Percentiles rank a stretch among this genome's conserved stretches.
Evolutionary conservation across 805 yeast species (phyloP).

Genomic region (Ogataea naganishii): DNA sequence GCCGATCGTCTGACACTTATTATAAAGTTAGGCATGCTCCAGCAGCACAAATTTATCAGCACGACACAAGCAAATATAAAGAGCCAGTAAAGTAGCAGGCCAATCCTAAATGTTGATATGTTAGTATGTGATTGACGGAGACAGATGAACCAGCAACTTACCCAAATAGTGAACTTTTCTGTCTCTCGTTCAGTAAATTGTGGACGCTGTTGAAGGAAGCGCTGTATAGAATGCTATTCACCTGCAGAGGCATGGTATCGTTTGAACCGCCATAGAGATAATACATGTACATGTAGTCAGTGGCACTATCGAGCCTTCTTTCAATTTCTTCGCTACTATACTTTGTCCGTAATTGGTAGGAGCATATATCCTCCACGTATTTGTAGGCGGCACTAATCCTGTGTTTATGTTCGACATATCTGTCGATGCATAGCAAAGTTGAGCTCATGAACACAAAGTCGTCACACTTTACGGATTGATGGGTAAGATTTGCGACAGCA

Average conservation of each 20-base stretch:
- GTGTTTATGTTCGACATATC: conserved; percentile 16
- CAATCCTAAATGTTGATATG: too few species aligned
- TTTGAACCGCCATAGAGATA: too few species aligned
- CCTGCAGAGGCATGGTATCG: too few species aligned
- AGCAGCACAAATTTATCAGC: too few species aligned
- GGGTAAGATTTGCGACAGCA: conserved; percentile 25
- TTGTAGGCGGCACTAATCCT: conserved; percentile 21
- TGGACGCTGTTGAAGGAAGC: conserved; percentile 19
- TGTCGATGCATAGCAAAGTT: conserved; percentile 25
- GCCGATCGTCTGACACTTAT: too few species aligned
- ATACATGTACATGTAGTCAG: conserved; percentile 12
- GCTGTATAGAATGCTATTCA: too few species aligned
- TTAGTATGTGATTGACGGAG: too few species aligned
- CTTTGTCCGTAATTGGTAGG: conserved; percentile 20
- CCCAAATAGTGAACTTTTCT: conserved; percentile 22
- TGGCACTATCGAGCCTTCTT: conserved; percentile 19
- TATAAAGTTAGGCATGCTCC: too few species aligned
- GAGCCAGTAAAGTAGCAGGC: too few species aligned
- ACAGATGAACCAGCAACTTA: too few species aligned
- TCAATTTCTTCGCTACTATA: conserved; percentile 20
- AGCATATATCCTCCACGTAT: conserved; percentile 26
- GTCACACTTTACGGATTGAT: conserved; percentile 24
- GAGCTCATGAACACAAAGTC: conserved; percentile 27
- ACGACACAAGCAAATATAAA: too few species aligned
- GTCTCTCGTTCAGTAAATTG: conserved; percentile 19